Conservation (phyloP, 192 early-diverging fungal genomes). For the Dispira simplex region DNA sequence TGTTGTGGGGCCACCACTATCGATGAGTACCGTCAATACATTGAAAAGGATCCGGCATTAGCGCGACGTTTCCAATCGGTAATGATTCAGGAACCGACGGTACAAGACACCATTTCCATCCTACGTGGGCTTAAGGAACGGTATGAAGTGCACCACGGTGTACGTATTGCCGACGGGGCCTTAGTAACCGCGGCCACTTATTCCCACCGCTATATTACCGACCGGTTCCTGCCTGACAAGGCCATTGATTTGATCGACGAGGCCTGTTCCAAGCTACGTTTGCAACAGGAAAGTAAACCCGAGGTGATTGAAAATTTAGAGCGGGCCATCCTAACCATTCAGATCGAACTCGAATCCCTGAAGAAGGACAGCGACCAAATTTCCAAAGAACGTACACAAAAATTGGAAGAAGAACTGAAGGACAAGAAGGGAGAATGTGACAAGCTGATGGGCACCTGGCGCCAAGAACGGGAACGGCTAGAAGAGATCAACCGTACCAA, state of each 20-base stretch:
- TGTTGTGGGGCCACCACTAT: constrained; percentile 95
- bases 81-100: constrained; percentile 51
- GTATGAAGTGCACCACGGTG: constrained; percentile 67
- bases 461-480: constrained; percentile 48
- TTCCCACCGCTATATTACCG: constrained; percentile 65
- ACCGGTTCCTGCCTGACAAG: constrained; percentile 64
- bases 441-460: constrained; percentile 42
- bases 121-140: constrained; percentile 64
- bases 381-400: constrained; percentile 44
- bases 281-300: constrained; percentile 93
- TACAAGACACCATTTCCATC: constrained; percentile 62
- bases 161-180: constrained; percentile 49
- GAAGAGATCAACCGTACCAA: constrained; percentile 52
- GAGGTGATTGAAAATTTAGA: constrained; percentile 95
- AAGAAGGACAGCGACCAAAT: constrained; percentile 59
- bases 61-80: constrained; percentile 70
- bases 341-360: constrained; percentile 66
- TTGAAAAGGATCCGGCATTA: constrained; percentile 77
- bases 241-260: constrained; percentile 85
- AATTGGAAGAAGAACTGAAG: constrained; percentile 38
- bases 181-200: constrained; percentile 58
- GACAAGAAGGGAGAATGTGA: constrained; percentile 41
- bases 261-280: constrained; percentile 87
- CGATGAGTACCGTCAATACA: constrained; percentile 85
- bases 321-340: constrained; percentile 61